Evolutionary conservation across 306 rosid species (phyloP), one percentile per base, ranked within the genome.

Genomic region (cucumber (Cucumis sativus)): DNA sequence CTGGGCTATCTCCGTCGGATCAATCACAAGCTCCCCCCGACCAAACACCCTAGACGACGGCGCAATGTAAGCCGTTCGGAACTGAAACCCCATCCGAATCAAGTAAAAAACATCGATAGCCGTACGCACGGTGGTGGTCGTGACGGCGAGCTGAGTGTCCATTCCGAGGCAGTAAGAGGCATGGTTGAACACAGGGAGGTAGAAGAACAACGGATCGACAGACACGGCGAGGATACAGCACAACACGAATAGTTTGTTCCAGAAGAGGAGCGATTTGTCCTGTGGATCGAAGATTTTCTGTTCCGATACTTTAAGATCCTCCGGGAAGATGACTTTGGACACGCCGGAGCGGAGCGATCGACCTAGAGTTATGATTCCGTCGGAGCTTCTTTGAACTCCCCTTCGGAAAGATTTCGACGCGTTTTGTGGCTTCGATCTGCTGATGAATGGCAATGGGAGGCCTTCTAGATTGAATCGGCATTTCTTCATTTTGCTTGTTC

Each of bases 21-120:
- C 97, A 39, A 90, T 95, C 41, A 95, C 98, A 65, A 95, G 98
- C 79, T 95, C 98, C 56, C 98, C 98, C 84, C 98, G 81, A 41
- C 98, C 98, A 30, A 95, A 92, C 37, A 95, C 97, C 61, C 97
- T 83, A 43, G 98, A 95, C 0, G 97, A 92, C 12, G 98, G 98
- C 0, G 96, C 96, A 41, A 95, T 89, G 70, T 70, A 95, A 65
- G 98, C 98, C 10, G 98, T 92, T 12, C 96, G 88, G 75, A 92
- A 90, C 62, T 92, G 96, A 7, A 95, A 89, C 63, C 62, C 84
- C 70, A 95, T 90, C 6, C 96, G 91, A 12, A 95, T 15, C 73
- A 92, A 89, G 88, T 89, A 95, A 77, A 92, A 74, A 15, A 21
- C 23, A 66, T 92, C 98, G 2, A 88, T 75, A 15, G 86, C 28